Evolutionary conservation across 2,329 filamentous ascomycete species (phyloP), one percentile per base, ranked within the genome.

Genomic region (Canariomyces notabilis): DNA sequence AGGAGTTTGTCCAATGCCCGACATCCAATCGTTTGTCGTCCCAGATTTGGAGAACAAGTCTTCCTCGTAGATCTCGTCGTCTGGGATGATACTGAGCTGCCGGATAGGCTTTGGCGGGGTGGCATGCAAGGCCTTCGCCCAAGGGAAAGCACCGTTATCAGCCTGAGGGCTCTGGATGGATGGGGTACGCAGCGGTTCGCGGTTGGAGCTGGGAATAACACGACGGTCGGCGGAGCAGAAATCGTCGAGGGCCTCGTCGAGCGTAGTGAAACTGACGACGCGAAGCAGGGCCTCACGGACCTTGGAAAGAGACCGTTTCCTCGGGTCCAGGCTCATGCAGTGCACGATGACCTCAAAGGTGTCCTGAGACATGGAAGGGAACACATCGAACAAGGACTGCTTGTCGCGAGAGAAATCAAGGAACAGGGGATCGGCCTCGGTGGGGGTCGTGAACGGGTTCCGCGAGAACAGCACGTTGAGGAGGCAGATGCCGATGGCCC

Each of bases 301-400:
- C 50, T 80, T 87, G 23, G 77, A 72, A 39, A 98, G 74, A 26
- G 90, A 94, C 45, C 93, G 86, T 74, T 89, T 94, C 65, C 77
- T 79, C 9, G 93, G 93, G 63, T 98, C 91, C 57, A 98, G 71
- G 59, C 88, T 88, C 79, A 98, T 80, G 66, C 88, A 94, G 68
- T 95, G 80, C 42, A 84, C 82, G 67, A 98, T 82, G 56, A 98
- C 88, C 67, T 96, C 89, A 61, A 87, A 98, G 0, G 93, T 96
- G 67, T 98, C 93, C 66, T 95, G 89, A 40, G 91, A 97, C 91
- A 98, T 95, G 67, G 87, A 90, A 32, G 93, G 90, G 67, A 98
- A 98, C 60, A 97, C 88, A 65, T 98, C 93, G 65, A 98, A 98
- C 48, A 98, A 80, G 33, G 87, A 94, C 68, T 97, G 90, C 66